Conservation (phyloP, 2,329 filamentous ascomycete genomes). For the Coniochaeta sp. region DNA sequence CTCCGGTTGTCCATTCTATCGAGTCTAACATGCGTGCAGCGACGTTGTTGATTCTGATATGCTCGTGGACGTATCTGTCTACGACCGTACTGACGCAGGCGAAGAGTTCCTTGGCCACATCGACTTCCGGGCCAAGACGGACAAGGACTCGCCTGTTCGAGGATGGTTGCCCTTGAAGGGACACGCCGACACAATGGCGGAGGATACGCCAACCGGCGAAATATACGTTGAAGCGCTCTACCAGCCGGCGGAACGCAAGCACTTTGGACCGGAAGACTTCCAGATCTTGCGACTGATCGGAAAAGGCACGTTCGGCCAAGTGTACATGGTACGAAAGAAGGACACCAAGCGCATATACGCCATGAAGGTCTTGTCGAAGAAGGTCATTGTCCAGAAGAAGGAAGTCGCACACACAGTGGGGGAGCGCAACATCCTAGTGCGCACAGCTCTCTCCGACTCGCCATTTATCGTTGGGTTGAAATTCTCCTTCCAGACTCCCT, state of each 20-base stretch:
- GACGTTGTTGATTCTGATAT: constrained; percentile 91
- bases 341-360: constrained; percentile 95
- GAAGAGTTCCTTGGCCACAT: constrained; percentile 92
- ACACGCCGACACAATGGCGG: constrained; percentile 61
- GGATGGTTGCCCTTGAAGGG: constrained; percentile 82
- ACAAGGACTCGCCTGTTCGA: constrained; percentile 63
- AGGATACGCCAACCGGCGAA: constrained; percentile 76
- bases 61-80: constrained; percentile 86
- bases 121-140: constrained; percentile 63
- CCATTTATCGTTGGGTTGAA: constrained; percentile 97
- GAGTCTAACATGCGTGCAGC: constrained; percentile 35
- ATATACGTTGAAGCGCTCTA: constrained; percentile 83
- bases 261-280: constrained; percentile 92
- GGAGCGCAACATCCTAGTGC: constrained; percentile 93
- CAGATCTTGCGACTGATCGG: constrained; percentile 93
- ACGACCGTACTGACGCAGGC: constrained; percentile 71
- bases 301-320: constrained; percentile 96
- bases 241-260: constrained; percentile 80
- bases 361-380: constrained; percentile 99
- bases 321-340: constrained; percentile 97
- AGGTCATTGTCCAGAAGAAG: constrained; percentile 99
- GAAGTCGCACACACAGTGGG: constrained; percentile 96
- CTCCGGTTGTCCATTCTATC: neutral
- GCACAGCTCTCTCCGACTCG: constrained; percentile 91
- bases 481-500: constrained; percentile 96